Conservation (phyloP, 2,329 filamentous ascomycete genomes). For the Fusarium continuum region DNA sequence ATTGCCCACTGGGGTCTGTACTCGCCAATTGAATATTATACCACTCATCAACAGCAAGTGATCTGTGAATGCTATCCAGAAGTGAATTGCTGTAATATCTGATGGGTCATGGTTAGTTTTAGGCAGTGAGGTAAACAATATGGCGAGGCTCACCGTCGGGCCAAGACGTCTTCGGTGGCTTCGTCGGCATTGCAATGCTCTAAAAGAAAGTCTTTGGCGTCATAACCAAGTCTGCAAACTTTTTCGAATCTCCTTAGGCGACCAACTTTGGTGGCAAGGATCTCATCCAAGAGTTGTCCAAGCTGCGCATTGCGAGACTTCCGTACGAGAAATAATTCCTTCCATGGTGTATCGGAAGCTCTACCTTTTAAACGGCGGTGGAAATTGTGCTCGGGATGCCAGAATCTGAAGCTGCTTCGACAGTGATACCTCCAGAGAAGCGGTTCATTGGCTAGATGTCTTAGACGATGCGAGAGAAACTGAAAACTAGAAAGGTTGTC, state of each 20-base stretch:
- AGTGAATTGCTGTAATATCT: constrained; percentile 80
- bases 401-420: constrained; percentile 72
- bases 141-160: constrained; percentile 67
- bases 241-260: constrained; percentile 75
- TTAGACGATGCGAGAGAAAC: constrained; percentile 69
- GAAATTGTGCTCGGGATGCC: constrained; percentile 74
- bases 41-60: constrained; percentile 83
- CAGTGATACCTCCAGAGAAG: constrained; percentile 86
- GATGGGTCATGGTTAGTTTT: constrained; percentile 1
- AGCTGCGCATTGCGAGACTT: constrained; percentile 62
- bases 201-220: constrained; percentile 86
- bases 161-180: constrained; percentile 76
- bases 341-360: constrained; percentile 76
- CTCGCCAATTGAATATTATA: constrained; percentile 49
- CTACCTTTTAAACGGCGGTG: constrained; percentile 61
- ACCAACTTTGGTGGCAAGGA: constrained; percentile 75
- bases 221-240: constrained; percentile 79
- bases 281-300: constrained; percentile 67
- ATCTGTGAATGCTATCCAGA: constrained; percentile 82
- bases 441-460: constrained; percentile 72
- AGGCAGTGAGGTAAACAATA: constrained; percentile 6
- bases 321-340: constrained; percentile 68
- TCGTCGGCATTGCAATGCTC: constrained; percentile 69
- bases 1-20: constrained; percentile 21
- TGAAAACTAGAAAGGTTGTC: constrained; percentile 61